Percentiles rank a stretch among this genome's conserved stretches.
Conservation (phyloP, 2,329 filamentous ascomycete genomes). For the Talaromyces islandicus region DNA sequence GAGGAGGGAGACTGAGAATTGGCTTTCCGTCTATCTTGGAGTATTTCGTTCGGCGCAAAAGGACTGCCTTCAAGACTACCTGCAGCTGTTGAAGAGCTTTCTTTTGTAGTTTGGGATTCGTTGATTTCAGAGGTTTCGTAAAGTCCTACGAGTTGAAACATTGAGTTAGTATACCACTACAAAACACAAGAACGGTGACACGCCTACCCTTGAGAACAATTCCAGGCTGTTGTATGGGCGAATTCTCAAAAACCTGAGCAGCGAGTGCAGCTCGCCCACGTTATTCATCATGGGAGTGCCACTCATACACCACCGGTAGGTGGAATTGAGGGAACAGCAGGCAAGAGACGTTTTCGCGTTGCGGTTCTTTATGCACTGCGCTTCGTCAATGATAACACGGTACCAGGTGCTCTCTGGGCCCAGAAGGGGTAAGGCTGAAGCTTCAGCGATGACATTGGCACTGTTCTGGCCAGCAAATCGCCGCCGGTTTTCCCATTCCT, state of each 20-base stretch:
- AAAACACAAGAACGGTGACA: background rate
- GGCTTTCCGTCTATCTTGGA: slow-evolving; percentile 74
- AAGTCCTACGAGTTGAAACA: slow-evolving; percentile 37
- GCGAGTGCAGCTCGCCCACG: slow-evolving; percentile 68
- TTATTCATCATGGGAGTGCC: slow-evolving; percentile 88
- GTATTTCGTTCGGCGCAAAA: slow-evolving; percentile 76
- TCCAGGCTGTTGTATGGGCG: slow-evolving; percentile 64
- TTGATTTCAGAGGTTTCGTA: slow-evolving; percentile 45
- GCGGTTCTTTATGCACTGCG: slow-evolving; percentile 74
- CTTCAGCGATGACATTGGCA: slow-evolving; percentile 27
- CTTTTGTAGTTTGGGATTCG: slow-evolving; percentile 24
- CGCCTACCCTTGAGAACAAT: slow-evolving; percentile 53
- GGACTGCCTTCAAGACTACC: slow-evolving; percentile 68
- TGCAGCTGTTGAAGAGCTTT: slow-evolving; percentile 66
- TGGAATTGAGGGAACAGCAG: slow-evolving; percentile 52
- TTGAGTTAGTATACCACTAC: slow-evolving; percentile 6
- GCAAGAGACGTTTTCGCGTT: slow-evolving; percentile 57
- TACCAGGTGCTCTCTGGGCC: slow-evolving; percentile 58
- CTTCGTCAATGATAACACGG: slow-evolving; percentile 70
- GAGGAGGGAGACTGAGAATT: slow-evolving; percentile 62
- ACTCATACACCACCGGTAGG: slow-evolving; percentile 67
- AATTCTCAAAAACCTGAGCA: slow-evolving; percentile 72
- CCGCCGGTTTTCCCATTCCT: slow-evolving; percentile 47
- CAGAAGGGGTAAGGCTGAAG: slow-evolving; percentile 49
- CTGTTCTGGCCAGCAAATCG: slow-evolving; percentile 36